Percentiles rank a stretch among this genome's conserved stretches.
These are phyloP conservation scores for Aristolochia californica DNA, from an alignment of 164 flowering plant genomes.

Conservation along the genomic window DNA sequence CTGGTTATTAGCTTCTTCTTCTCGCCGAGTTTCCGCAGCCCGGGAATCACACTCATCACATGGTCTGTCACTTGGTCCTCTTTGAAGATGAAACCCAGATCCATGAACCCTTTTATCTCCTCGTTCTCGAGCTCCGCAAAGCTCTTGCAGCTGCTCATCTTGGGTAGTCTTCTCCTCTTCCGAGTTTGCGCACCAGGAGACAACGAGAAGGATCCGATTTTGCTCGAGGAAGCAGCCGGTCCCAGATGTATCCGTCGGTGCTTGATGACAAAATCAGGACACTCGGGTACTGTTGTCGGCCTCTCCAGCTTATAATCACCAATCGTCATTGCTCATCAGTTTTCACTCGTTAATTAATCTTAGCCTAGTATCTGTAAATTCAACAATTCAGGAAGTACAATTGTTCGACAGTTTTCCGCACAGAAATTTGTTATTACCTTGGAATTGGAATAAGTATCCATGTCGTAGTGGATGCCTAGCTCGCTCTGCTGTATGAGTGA, in stretches of 20 bases:
- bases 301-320: neutral
- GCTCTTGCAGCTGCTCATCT: constrained; percentile 37
- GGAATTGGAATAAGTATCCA: neutral
- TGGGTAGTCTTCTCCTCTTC: constrained; percentile 13
- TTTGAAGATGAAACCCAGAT: constrained; percentile 55
- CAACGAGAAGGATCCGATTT: constrained; percentile 19
- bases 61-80: constrained; percentile 32
- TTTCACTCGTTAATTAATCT: neutral
- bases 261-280: neutral
- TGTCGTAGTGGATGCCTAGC: neutral
- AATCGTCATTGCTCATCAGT: neutral
- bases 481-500: neutral
- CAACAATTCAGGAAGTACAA: neutral
- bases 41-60: constrained; percentile 46
- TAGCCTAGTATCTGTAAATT: neutral
- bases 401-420: neutral
- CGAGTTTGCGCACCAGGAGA: constrained; percentile 13
- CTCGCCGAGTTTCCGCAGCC: constrained; percentile 31
- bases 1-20: constrained; percentile 15
- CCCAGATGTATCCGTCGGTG: neutral
- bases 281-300: neutral
- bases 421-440: neutral
- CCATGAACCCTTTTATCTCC: constrained; percentile 68
- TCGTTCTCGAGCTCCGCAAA: constrained; percentile 47
- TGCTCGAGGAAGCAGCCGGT: neutral